Conservation (phyloP, 345 rosid species). For the Erodium maritimum region DNA sequence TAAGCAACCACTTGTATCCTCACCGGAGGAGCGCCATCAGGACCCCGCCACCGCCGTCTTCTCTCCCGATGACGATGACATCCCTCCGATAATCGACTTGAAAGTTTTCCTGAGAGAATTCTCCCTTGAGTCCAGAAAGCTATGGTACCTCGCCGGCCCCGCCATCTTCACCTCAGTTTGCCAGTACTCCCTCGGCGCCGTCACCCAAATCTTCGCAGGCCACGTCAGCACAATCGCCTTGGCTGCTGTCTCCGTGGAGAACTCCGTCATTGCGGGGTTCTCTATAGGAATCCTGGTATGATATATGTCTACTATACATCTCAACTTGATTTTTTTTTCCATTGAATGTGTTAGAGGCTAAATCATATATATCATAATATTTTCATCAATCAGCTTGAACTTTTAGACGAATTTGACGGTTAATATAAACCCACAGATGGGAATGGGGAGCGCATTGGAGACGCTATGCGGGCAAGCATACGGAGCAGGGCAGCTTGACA, state of each 20-base stretch:
- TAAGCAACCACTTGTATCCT: neutral
- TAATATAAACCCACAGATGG: slow-evolving; percentile 37
- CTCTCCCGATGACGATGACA: slow-evolving; percentile 36
- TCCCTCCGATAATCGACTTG: slow-evolving; percentile 39
- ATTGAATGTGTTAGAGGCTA: too few relatives aligned
- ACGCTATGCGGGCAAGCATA: slow-evolving; percentile 88
- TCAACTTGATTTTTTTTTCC: too few relatives aligned
- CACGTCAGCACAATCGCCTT: slow-evolving; percentile 63
- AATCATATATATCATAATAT: too few relatives aligned
- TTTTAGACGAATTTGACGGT: too few relatives aligned
- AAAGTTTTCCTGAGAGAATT: slow-evolving; percentile 45
- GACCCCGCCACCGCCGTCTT: slow-evolving; percentile 16
- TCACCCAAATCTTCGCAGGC: slow-evolving; percentile 68
- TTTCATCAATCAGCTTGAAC: too few relatives aligned
- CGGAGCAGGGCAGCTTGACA: slow-evolving; percentile 69
- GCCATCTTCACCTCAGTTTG: slow-evolving; percentile 78
- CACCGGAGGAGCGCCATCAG: neutral
- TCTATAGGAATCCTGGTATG: slow-evolving; percentile 70
- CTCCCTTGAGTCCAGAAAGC: slow-evolving; percentile 40
- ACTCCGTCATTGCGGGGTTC: slow-evolving; percentile 87
- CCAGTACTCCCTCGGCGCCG: slow-evolving; percentile 88
- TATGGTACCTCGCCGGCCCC: slow-evolving; percentile 87
- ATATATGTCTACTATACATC: too few relatives aligned
- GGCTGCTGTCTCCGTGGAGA: slow-evolving; percentile 77
- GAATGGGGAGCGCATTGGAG: slow-evolving; percentile 98